These are phyloP conservation scores for Pyrus pyrifolia DNA, from an alignment of 306 rosid species.

Conservation along the genomic window DNA sequence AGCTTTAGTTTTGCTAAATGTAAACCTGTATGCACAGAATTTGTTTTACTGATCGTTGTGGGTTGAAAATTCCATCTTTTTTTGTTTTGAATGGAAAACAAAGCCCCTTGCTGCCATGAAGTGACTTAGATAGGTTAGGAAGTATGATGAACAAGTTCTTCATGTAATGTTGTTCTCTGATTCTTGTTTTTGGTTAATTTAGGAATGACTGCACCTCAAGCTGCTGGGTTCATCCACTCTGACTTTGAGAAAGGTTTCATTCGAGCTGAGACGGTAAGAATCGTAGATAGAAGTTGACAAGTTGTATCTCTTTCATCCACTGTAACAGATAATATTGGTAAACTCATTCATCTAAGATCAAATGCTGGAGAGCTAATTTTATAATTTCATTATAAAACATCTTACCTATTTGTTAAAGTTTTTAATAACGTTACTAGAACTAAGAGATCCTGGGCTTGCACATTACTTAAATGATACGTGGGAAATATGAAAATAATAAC, in stretches of 20 bases:
- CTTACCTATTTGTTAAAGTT: neutral
- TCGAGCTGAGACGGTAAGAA: constrained; percentile 89
- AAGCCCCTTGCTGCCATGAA: constrained; percentile 10
- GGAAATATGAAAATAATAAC: neutral
- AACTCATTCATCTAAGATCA: neutral
- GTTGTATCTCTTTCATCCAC: neutral
- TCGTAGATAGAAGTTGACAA: neutral
- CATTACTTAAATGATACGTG: neutral
- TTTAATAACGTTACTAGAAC: neutral
- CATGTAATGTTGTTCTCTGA: constrained; percentile 11
- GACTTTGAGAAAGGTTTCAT: constrained; percentile 99
- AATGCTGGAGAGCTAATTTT: neutral
- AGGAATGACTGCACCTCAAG: constrained; percentile 99
- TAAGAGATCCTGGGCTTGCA: neutral
- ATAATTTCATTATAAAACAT: neutral
- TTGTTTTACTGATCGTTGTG: neutral
- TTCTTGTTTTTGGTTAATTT: constrained; percentile 18
- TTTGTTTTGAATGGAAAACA: neutral
- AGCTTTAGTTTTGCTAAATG: constrained; percentile 19
- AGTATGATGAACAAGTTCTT: neutral
- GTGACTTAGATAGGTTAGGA: constrained; percentile 3
- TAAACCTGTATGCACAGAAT: neutral
- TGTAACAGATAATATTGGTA: neutral
- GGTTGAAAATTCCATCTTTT: neutral
- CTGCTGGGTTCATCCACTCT: constrained; percentile 97